These are phyloP conservation scores for Fusarium algeriense DNA, from an alignment of 2,329 filamentous ascomycete species.

Conservation along the genomic window DNA sequence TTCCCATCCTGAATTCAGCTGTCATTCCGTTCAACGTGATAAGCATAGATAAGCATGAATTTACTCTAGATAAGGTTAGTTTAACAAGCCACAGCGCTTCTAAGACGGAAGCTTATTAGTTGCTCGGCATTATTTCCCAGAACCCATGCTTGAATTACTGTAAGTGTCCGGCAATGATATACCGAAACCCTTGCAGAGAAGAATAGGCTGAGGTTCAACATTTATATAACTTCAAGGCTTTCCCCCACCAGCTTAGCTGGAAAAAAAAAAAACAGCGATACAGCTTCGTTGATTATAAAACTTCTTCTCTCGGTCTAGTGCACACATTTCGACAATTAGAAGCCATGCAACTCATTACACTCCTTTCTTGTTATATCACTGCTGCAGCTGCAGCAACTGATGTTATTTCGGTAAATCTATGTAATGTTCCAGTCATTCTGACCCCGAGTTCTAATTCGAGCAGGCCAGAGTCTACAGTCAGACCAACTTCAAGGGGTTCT, in stretches of 20 bases:
- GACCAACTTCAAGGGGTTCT: background rate
- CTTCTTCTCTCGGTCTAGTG: background rate
- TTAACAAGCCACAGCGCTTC: background rate
- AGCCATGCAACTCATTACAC: background rate
- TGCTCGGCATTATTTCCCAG: background rate
- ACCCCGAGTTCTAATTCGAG: rapidly evolving
- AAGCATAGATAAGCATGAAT: background rate
- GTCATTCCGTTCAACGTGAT: too few relatives aligned
- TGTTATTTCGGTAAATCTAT: background rate
- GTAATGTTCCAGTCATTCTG: rapidly evolving
- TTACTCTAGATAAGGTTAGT: background rate
- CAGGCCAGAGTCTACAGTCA: background rate
- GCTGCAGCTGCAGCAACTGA: background rate
- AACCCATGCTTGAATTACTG: background rate
- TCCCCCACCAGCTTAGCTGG: background rate
- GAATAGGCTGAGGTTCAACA: too few relatives aligned
- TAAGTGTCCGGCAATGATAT: background rate
- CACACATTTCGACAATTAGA: rapidly evolving
- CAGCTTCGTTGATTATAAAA: background rate
- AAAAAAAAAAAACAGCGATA: too few relatives aligned
- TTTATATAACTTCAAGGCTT: rapidly evolving
- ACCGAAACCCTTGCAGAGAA: background rate
- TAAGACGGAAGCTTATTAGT: background rate
- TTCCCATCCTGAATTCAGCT: too few relatives aligned
- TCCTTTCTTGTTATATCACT: background rate